These are phyloP conservation scores for Umbelopsis sp. DNA, from an alignment of 192 early-diverging fungal genomes.

Conservation along the genomic window DNA sequence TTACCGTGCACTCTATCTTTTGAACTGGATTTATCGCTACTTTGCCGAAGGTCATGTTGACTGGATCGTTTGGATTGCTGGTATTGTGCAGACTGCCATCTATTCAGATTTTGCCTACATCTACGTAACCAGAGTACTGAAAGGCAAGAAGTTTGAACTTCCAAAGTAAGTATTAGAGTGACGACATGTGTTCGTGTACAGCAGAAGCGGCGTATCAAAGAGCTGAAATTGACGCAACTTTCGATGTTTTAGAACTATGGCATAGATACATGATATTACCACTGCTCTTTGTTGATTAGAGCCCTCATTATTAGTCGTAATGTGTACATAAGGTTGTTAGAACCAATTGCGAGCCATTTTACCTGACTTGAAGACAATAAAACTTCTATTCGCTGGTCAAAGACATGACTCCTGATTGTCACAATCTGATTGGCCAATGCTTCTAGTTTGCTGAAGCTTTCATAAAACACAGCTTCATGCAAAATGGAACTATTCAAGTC, in stretches of 20 bases:
- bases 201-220: slow-evolving; percentile 12
- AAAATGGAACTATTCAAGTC: too few species aligned
- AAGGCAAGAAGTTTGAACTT: slow-evolving; percentile 73
- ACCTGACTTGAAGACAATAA: slow-evolving; percentile 9
- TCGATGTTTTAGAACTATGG: not conserved
- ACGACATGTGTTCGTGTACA: not conserved
- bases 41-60: slow-evolving; percentile 73
- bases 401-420: not conserved
- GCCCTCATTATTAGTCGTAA: slow-evolving; percentile 12
- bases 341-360: slow-evolving; percentile 7
- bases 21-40: slow-evolving; percentile 97
- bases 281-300: not conserved
- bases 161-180: slow-evolving; percentile 42
- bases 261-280: not conserved
- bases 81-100: slow-evolving; percentile 90
- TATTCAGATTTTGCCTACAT: slow-evolving; percentile 99
- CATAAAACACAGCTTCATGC: too few species aligned
- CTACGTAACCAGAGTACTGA: slow-evolving; percentile 71
- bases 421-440: too few species aligned
- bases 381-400: not conserved
- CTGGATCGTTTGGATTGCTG: slow-evolving; percentile 87
- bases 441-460: too few species aligned
- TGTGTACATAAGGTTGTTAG: slow-evolving; percentile 23
- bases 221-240: not conserved
- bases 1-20: slow-evolving; percentile 84